Conservation (phyloP, 2,329 filamentous ascomycete genomes). For the Colletotrichum sansevieriae region DNA sequence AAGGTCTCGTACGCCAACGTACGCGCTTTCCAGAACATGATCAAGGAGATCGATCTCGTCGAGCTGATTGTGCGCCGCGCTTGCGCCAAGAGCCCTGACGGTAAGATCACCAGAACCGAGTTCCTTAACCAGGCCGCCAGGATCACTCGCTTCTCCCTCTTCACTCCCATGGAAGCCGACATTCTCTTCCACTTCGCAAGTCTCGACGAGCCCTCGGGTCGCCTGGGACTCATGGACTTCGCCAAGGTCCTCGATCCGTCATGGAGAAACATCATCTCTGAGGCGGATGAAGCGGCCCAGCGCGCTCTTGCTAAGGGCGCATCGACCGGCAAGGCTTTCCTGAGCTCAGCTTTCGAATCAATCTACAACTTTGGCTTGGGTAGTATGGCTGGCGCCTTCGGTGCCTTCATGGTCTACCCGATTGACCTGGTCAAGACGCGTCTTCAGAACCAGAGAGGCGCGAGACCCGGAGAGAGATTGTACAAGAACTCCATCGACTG, state of each 20-base stretch:
- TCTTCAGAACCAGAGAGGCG: constrained; percentile 94
- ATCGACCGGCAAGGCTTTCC: constrained; percentile 59
- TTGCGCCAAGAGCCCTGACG: constrained; percentile 84
- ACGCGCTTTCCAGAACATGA: constrained; percentile 97
- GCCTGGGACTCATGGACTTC: constrained; percentile 86
- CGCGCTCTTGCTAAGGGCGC: constrained; percentile 60
- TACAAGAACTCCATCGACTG: constrained; percentile 99
- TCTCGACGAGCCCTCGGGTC: constrained; percentile 88
- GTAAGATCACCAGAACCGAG: constrained; percentile 93
- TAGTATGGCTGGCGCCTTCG: constrained; percentile 92
- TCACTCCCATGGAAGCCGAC: constrained; percentile 98
- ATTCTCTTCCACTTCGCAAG: constrained; percentile 99
- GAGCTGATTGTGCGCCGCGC: constrained; percentile 93
- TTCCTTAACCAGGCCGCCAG: constrained; percentile 95
- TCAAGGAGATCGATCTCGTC: constrained; percentile 97
- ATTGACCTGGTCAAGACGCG: constrained; percentile 99
- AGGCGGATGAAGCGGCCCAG: constrained; percentile 59
- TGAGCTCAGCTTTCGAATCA: constrained; percentile 79
- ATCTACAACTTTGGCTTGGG: constrained; percentile 92
- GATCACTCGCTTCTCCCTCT: constrained; percentile 92
- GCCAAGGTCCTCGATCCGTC: constrained; percentile 94
- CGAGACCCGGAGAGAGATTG: constrained; percentile 84
- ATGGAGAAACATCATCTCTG: constrained; percentile 78
- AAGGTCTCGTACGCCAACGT: constrained; percentile 99
- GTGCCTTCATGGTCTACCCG: constrained; percentile 99